A percentile compares a stretch with the other conserved stretches of the same genome.
phyloP scores from a whole-genome alignment of 805 yeast species.

The Wickerhamomyces xylosicus region DNA sequence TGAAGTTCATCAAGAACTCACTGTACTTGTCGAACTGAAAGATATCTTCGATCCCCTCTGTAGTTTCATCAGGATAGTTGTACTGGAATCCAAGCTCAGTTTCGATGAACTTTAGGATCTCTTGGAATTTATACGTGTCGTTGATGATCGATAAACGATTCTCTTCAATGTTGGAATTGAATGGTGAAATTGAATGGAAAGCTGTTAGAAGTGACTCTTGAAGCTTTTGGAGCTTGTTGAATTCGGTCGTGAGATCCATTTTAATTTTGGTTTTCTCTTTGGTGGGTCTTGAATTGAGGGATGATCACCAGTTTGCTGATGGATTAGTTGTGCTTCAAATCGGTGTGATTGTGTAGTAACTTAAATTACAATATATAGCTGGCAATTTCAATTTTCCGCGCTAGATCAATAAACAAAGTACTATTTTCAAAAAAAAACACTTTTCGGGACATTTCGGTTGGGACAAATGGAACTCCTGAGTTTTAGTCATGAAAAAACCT shows the following conservation, averaged over 20 bases:
- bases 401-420: no score
- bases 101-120: slow-evolving; percentile 6
- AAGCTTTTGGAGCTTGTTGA: slow-evolving; percentile 1
- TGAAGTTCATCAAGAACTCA: slow-evolving; percentile 12
- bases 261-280: no score
- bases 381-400: no score
- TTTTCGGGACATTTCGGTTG: no score
- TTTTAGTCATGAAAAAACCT: no score
- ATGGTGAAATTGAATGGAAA: slow-evolving; percentile 5
- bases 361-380: no score
- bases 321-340: no score
- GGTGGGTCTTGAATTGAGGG: no score
- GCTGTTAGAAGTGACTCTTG: slow-evolving; percentile 8
- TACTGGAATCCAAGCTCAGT: slow-evolving; percentile 12
- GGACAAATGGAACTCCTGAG: no score
- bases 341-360: no score
- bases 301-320: no score
- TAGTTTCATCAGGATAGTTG: slow-evolving; percentile 4
- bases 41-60: neutral
- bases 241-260: slow-evolving; percentile 2
- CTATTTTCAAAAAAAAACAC: no score
- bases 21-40: slow-evolving; percentile 5
- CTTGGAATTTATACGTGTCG: slow-evolving; percentile 9
- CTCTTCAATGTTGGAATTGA: slow-evolving; percentile 5
- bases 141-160: slow-evolving; percentile 9